Percentiles rank a stretch among this genome's conserved stretches.
These are phyloP conservation scores for Linum tenue DNA, from an alignment of 345 rosid species.

Conservation along the genomic window DNA sequence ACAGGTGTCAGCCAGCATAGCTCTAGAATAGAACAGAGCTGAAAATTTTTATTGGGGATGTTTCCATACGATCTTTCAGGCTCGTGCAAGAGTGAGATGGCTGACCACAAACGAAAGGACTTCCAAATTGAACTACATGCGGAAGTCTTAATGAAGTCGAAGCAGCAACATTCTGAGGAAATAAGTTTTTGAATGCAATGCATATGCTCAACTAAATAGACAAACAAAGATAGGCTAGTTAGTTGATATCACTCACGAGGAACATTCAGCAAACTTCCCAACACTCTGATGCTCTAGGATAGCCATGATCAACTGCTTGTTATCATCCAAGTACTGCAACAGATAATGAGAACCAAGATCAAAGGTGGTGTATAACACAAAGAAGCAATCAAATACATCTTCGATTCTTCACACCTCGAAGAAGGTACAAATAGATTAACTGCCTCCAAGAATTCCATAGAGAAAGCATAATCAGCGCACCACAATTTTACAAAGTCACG, in stretches of 20 bases:
- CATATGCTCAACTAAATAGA: neutral
- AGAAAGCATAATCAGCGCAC: neutral
- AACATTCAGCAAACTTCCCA: constrained; percentile 17
- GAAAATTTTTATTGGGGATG: no score
- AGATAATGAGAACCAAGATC: neutral
- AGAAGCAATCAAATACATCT: neutral
- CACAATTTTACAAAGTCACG: neutral
- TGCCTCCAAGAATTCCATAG: neutral
- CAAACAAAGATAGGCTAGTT: neutral
- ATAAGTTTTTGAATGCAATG: neutral
- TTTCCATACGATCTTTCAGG: no score
- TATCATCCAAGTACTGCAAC: constrained; percentile 18
- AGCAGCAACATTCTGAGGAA: no score
- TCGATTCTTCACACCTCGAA: neutral
- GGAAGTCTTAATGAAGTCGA: neutral
- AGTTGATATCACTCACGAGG: constrained; percentile 9
- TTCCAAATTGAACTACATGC: neutral
- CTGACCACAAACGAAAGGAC: no score
- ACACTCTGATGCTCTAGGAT: constrained; percentile 17
- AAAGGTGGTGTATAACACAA: neutral
- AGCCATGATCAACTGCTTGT: constrained; percentile 17
- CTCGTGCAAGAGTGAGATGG: no score
- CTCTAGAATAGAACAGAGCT: no score
- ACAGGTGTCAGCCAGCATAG: no score
- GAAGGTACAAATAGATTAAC: neutral